Percentiles rank a stretch among this genome's conserved stretches.
phyloP scores from a whole-genome alignment of 768 basidiomycete species.

The Psilocybe tampanensis region DNA sequence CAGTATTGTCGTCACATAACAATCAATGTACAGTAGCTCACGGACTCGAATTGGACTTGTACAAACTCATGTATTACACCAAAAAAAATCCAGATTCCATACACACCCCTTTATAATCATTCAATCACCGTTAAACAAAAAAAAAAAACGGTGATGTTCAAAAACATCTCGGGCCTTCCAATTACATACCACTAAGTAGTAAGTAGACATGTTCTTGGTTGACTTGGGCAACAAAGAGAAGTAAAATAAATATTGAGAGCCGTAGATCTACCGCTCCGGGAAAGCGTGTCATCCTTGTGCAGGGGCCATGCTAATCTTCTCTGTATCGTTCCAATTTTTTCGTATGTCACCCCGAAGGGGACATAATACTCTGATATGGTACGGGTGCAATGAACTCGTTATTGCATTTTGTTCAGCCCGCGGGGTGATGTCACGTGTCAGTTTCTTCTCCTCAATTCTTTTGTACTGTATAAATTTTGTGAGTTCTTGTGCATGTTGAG shows the following conservation, averaged over 20 bases:
- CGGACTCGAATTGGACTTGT: no score
- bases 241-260: conserved; percentile 61
- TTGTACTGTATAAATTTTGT: no score
- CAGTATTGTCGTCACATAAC: background rate
- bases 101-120: no score
- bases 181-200: no score
- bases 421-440: conserved; percentile 16
- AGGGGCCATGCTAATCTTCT: conserved; percentile 99
- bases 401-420: conserved; percentile 31
- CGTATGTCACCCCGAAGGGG: conserved; percentile 94
- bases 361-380: conserved; percentile 33
- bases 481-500: no score
- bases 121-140: no score
- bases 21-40: background rate
- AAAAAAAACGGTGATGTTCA: no score
- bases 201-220: no score
- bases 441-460: no score
- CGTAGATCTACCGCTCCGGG: conserved; percentile 83
- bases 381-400: conserved; percentile 1
- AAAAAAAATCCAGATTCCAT: no score
- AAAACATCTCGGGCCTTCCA: no score
- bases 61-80: no score
- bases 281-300: conserved; percentile 99
- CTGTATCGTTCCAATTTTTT: conserved; percentile 99
- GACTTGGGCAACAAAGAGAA: conserved; percentile 9